Conservation (phyloP, 768 basidiomycete species). For the Harrya chromipes region DNA sequence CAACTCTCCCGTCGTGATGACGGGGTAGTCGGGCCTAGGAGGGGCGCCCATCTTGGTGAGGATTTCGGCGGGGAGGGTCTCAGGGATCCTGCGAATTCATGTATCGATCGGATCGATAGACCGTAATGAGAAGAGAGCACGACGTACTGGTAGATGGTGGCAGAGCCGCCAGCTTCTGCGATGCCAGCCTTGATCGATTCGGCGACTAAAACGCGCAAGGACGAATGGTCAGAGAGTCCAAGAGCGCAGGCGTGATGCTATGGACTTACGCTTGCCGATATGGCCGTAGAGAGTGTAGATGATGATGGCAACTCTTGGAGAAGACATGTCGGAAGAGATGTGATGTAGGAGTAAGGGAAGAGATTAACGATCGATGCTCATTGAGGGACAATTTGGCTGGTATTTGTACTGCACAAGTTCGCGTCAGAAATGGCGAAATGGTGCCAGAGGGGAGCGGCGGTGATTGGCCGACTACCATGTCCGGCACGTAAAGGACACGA, state of each 20-base stretch:
- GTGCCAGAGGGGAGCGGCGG: background rate
- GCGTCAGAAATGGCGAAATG: background rate
- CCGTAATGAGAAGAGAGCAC: background rate
- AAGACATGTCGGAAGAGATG: conserved; percentile 35
- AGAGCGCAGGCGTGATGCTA: background rate
- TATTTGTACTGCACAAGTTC: conserved; percentile 12
- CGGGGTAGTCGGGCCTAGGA: conserved; percentile 57
- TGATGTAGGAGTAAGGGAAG: background rate
- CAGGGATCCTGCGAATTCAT: conserved; percentile 53
- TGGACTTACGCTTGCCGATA: conserved; percentile 57
- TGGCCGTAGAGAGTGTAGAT: conserved; percentile 78
- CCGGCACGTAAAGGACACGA: conserved; percentile 11
- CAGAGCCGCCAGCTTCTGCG: conserved; percentile 46
- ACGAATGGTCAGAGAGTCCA: background rate
- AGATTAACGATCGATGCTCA: background rate
- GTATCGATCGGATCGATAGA: background rate
- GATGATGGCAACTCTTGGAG: conserved; percentile 59
- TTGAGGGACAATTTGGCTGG: background rate
- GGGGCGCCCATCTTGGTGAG: conserved; percentile 68
- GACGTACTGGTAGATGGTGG: conserved; percentile 54
- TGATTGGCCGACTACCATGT: background rate
- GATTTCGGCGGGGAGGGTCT: conserved; percentile 72
- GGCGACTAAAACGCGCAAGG: conserved; percentile 49
- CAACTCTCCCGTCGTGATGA: conserved; percentile 13
- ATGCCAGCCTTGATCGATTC: conserved; percentile 50